Conservation (phyloP, 805 yeast genomes). For the Myxozyma neotropica region DNA sequence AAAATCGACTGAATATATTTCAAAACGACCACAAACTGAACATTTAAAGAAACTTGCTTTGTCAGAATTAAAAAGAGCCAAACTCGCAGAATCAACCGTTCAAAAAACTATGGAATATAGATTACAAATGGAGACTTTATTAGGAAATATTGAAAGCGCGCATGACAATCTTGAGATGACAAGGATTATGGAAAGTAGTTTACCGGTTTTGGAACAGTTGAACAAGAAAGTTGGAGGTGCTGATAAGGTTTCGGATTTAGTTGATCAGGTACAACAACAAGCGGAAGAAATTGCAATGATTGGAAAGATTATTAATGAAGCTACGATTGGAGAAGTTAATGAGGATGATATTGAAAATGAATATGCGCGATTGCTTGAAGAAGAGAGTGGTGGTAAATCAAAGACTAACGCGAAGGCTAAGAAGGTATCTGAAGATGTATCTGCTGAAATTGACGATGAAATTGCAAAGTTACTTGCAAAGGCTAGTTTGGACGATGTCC, state of each 20-base stretch:
- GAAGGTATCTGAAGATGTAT: too few species aligned
- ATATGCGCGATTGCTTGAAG: constrained; percentile 43
- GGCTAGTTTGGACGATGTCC: constrained; percentile 19
- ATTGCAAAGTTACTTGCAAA: constrained; percentile 13
- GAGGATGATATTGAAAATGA: constrained; percentile 48
- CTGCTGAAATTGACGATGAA: constrained; percentile 8
- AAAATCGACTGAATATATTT: constrained; percentile 9
- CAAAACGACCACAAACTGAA: constrained; percentile 12
- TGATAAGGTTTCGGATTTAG: constrained; percentile 48
- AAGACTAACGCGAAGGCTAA: too few species aligned
- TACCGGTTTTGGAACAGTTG: constrained; percentile 53
- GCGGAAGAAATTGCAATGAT: constrained; percentile 46
- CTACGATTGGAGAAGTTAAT: constrained; percentile 39
- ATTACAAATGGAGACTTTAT: constrained; percentile 20
- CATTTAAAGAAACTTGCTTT: constrained; percentile 15
- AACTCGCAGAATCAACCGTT: constrained; percentile 13
- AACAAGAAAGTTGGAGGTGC: constrained; percentile 50
- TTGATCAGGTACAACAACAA: constrained; percentile 49
- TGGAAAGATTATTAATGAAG: constrained; percentile 42
- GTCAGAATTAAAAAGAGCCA: constrained; percentile 14
- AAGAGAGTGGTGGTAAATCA: constrained; percentile 29
- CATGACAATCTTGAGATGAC: constrained; percentile 22
- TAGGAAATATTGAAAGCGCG: constrained; percentile 21
- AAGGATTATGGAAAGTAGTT: constrained; percentile 42
- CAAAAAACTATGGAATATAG: constrained; percentile 2